Evolutionary conservation across 768 basidiomycete species (phyloP).

Genomic region (Lactifluus rugatus): DNA sequence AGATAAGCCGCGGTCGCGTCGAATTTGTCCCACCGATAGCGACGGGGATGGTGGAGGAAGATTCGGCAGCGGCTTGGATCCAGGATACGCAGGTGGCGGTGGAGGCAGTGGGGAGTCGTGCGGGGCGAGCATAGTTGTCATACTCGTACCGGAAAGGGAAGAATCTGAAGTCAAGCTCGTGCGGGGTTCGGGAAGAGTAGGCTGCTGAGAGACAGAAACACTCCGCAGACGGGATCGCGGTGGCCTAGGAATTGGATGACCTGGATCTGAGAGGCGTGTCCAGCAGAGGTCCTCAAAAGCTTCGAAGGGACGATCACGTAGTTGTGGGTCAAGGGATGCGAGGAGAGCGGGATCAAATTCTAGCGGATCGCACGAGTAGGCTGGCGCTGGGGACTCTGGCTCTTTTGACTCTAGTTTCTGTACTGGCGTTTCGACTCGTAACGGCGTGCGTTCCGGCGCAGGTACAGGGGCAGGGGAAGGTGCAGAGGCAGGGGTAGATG

Average conservation of each 20-base stretch:
- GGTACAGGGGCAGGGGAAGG: not conserved
- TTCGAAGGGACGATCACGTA: constrained; percentile 3
- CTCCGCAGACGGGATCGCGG: not conserved
- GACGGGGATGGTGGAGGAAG: constrained; percentile 2
- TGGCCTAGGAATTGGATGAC: not conserved
- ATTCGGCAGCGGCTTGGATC: constrained; percentile 9
- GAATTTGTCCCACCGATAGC: not conserved
- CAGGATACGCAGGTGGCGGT: not conserved
- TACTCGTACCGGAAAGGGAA: not conserved
- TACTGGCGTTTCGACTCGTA: not conserved
- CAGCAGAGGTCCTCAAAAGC: constrained; percentile 9
- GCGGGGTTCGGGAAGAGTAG: not conserved
- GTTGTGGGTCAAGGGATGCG: constrained; percentile 7
- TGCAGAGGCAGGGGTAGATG: not conserved
- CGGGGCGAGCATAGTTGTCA: not conserved
- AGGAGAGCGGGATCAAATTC: constrained; percentile 12
- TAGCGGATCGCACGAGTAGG: constrained; percentile 9
- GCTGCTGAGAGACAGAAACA: not conserved
- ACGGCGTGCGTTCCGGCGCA: not conserved
- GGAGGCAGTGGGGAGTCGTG: not conserved
- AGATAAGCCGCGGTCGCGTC: not conserved
- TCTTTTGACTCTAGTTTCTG: not conserved
- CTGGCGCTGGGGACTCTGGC: constrained; percentile 9
- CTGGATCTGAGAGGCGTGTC: not conserved
- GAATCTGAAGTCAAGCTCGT: not conserved